Evolutionary conservation across 352 stramenopile genomes (phyloP), one percentile per base, ranked within the genome.

Genomic region (Pythium rishiriense): DNA sequence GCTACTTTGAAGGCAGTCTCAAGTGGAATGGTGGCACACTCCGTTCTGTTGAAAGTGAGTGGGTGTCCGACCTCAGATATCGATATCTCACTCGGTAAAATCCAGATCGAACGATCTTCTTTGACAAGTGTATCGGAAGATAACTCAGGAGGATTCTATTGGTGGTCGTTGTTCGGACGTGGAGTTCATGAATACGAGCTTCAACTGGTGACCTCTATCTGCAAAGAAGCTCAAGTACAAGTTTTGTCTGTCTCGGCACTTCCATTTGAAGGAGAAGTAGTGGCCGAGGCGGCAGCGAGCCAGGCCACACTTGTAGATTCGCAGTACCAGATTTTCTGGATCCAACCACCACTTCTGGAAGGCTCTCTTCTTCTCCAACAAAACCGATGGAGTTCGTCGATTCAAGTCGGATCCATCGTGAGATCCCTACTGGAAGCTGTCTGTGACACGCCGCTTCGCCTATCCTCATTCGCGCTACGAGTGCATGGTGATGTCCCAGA

Each of bases 301-400:
- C n/a, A 37, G 14, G 42, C n/a, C 11, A 28, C 54, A 11, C 21
- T 47, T 29, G 19, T 17, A 17, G 9, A 53, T 3, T 41, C 25
- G 3, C 41, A 54, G 9, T 59, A 29, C 22, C 58, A 59, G 24
- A 48, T 66, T 12, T 55, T 60, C 22, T 66, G 59, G 59, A 21
- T 66, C 10, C 14, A 47, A 21, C n/a, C 21, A 3, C 58, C 58
- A 45, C 37, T 29, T 21, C 2, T 41, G 14, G 58, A 58, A 10
- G 45, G 42, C 1, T 26, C 7, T 21, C 4, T 51, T 22, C 33
- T 11, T n/a, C 8, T 48, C 22, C 22, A 8, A 17, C 33, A 35
- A 48, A 15, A 50, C 21, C 12, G 21, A 41, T 24, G 12, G 24
- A 56, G 28, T 19, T 14, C 31, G 7, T 48, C 31, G 24, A 49